These are phyloP conservation scores for Silybum marianum DNA, from an alignment of 129 eudicot species.

Conservation along the genomic window DNA sequence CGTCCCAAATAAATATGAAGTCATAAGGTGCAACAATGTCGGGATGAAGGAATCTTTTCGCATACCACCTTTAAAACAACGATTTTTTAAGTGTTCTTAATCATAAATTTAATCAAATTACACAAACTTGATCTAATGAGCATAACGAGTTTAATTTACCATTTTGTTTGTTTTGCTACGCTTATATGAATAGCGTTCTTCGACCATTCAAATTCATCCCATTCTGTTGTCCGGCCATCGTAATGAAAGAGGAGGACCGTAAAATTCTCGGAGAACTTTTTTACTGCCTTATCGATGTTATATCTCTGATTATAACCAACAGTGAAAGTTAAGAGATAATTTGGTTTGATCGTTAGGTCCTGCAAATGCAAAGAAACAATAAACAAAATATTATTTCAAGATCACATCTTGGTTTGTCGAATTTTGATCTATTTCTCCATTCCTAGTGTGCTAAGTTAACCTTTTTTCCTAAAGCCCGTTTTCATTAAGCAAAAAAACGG, in stretches of 20 bases:
- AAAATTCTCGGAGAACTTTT: constrained; percentile 81
- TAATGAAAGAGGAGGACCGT: constrained; percentile 87
- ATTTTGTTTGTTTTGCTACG: constrained; percentile 80
- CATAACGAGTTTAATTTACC: constrained; percentile 40
- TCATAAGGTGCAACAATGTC: constrained; percentile 90
- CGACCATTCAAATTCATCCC: constrained; percentile 97
- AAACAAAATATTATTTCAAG: neutral
- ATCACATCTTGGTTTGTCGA: neutral
- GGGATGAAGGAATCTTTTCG: constrained; percentile 93
- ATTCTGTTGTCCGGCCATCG: constrained; percentile 82
- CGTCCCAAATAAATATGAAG: constrained; percentile 94
- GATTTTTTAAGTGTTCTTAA: neutral
- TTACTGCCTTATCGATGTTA: constrained; percentile 70
- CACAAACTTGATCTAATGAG: neutral
- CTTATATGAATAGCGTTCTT: constrained; percentile 82
- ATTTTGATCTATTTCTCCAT: neutral
- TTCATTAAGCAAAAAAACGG: no score
- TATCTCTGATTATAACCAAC: constrained; percentile 74
- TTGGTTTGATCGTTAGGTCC: constrained; percentile 70
- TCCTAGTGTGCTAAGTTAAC: neutral
- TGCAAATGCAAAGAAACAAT: constrained; percentile 37
- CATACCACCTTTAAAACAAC: constrained; percentile 77
- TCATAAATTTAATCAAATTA: constrained; percentile 12
- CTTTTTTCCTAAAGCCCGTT: neutral
- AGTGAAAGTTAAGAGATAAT: constrained; percentile 80